Percentiles rank a stretch among this genome's conserved stretches.
phyloP scores from a whole-genome alignment of 331 rosid genomes.

The Stylosanthes scabra region DNA sequence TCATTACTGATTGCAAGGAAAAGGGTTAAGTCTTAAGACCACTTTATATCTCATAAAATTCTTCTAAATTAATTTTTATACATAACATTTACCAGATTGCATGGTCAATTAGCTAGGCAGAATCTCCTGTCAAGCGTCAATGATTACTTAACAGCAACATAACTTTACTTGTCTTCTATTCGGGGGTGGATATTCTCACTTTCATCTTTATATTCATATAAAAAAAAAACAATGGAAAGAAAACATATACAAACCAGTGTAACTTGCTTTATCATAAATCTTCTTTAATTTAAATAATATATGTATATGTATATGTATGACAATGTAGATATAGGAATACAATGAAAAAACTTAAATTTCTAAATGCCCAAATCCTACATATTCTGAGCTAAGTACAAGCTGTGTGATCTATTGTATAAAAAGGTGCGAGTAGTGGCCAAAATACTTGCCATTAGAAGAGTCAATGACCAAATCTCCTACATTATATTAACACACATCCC shows the following conservation, averaged over 20 bases:
- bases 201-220: no score
- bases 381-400: neutral
- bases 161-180: slow-evolving; percentile 5
- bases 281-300: slow-evolving; percentile 5
- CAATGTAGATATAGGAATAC: neutral
- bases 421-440: slow-evolving; percentile 7
- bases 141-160: neutral
- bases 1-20: no score
- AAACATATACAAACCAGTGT: neutral
- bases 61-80: no score
- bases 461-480: slow-evolving; percentile 19
- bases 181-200: no score
- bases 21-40: no score
- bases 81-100: no score
- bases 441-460: slow-evolving; percentile 10
- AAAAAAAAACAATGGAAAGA: no score
- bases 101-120: no score
- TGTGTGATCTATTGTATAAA: slow-evolving; percentile 3
- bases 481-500: neutral
- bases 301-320: no score
- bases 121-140: neutral
- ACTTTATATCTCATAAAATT: no score
- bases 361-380: neutral
- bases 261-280: neutral
- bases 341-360: neutral